Conservation (phyloP, 2,329 filamentous ascomycete species). For the Shiraia sp. region DNA sequence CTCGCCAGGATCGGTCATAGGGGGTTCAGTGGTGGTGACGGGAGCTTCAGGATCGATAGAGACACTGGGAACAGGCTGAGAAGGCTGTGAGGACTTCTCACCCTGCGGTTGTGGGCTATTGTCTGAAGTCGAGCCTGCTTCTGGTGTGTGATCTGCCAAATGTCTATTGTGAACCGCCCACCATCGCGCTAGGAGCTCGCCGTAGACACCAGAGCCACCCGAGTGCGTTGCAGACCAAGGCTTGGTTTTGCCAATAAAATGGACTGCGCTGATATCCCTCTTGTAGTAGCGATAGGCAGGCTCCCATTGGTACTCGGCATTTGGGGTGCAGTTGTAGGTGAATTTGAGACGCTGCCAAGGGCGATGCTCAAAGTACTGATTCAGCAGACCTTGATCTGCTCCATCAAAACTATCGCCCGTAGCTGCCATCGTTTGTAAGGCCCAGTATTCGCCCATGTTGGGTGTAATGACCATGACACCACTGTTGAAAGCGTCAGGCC, state of each 20-base stretch:
- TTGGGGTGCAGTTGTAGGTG: conserved; percentile 95
- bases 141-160: conserved; percentile 61
- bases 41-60: conserved; percentile 35
- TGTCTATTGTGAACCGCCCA: conserved; percentile 94
- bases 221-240: conserved; percentile 67
- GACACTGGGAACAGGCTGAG: conserved; percentile 21
- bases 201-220: conserved; percentile 67
- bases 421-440: conserved; percentile 80
- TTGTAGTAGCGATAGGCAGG: conserved; percentile 94
- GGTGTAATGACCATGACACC: conserved; percentile 92
- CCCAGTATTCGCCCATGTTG: conserved; percentile 84
- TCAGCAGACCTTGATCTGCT: conserved; percentile 92
- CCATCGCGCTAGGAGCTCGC: conserved; percentile 85
- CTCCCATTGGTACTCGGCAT: conserved; percentile 94
- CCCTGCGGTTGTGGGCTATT: conserved; percentile 6
- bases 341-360: conserved; percentile 87
- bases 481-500: conserved; percentile 98
- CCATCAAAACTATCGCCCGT: conserved; percentile 93
- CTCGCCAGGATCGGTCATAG: conserved; percentile 50
- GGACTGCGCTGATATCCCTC: conserved; percentile 83
- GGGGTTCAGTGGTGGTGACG: conserved; percentile 45
- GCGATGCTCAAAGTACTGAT: conserved; percentile 83
- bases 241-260: conserved; percentile 92
- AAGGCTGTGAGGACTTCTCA: conserved; percentile 11
- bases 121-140: conserved; percentile 4